Conservation (phyloP, 768 basidiomycete species). For the Amanita phalloides region DNA sequence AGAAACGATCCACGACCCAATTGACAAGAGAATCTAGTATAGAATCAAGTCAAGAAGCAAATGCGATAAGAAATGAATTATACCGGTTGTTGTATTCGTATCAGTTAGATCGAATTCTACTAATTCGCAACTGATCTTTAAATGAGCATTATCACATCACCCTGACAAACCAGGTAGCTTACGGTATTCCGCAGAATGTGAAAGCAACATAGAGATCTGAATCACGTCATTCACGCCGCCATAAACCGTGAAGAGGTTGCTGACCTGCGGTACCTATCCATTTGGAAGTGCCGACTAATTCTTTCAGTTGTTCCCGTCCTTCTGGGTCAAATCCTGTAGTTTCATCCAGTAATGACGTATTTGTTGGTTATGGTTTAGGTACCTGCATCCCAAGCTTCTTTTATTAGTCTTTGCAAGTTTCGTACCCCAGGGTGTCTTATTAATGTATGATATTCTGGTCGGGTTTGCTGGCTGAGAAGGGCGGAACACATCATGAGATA, state of each 20-base stretch:
- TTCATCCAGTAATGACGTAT: not conserved
- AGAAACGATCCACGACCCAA: slow-evolving; percentile 76
- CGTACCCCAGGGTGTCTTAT: slow-evolving; percentile 53
- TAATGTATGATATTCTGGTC: slow-evolving; percentile 53
- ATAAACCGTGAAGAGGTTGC: not conserved
- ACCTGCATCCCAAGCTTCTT: slow-evolving; percentile 74
- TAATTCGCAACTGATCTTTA: slow-evolving; percentile 36
- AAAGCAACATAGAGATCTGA: slow-evolving; percentile 75
- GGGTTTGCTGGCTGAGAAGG: slow-evolving; percentile 54
- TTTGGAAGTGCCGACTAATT: slow-evolving; percentile 46
- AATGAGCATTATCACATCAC: not conserved
- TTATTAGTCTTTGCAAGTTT: slow-evolving; percentile 70
- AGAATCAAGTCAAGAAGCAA: not conserved
- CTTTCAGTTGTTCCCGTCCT: slow-evolving; percentile 52
- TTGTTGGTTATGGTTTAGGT: slow-evolving; percentile 8
- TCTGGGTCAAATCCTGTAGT: slow-evolving; percentile 57
- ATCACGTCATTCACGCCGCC: not conserved
- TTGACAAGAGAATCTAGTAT: slow-evolving; percentile 35
- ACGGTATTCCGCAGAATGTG: slow-evolving; percentile 75
- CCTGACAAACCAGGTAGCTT: slow-evolving; percentile 17
- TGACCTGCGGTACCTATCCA: slow-evolving; percentile 79
- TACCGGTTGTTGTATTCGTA: not conserved
- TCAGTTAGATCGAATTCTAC: slow-evolving; percentile 52
- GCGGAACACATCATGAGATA: slow-evolving; percentile 70
- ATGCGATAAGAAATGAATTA: not conserved